These are phyloP conservation scores for Nephelium lappaceum DNA, from an alignment of 345 rosid species.

Conservation along the genomic window DNA sequence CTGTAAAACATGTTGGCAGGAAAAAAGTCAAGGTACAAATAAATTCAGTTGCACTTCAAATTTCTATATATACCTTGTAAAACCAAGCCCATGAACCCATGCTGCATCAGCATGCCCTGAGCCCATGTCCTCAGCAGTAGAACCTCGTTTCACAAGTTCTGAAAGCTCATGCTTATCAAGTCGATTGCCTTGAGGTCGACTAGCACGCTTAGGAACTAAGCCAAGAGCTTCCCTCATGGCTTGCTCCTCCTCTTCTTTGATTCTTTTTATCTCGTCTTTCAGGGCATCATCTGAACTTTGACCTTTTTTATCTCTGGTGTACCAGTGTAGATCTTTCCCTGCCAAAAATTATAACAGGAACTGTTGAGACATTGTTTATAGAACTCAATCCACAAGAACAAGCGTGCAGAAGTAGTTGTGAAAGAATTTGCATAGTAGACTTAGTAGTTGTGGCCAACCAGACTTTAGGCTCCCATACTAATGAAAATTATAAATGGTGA, in stretches of 20 bases:
- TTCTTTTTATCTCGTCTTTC: constrained; percentile 84
- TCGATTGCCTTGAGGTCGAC: constrained; percentile 75
- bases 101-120: constrained; percentile 94
- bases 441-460: background rate
- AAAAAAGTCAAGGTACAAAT: background rate
- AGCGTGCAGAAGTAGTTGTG: background rate
- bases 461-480: background rate
- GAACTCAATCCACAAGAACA: background rate
- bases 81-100: constrained; percentile 86
- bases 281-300: constrained; percentile 58
- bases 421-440: background rate
- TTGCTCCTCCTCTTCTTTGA: constrained; percentile 96
- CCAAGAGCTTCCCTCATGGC: constrained; percentile 99
- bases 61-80: constrained; percentile 58
- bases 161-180: constrained; percentile 92
- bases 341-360: constrained; percentile 14
- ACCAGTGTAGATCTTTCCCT: constrained; percentile 99
- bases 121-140: constrained; percentile 96
- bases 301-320: constrained; percentile 67
- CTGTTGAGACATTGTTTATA: background rate
- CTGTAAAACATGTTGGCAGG: background rate
- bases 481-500: background rate
- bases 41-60: background rate
- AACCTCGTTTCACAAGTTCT: constrained; percentile 89
- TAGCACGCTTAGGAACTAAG: constrained; percentile 80